Conservation (phyloP, 1,284 basidiomycete species). For the Sporisorium exsertum region DNA sequence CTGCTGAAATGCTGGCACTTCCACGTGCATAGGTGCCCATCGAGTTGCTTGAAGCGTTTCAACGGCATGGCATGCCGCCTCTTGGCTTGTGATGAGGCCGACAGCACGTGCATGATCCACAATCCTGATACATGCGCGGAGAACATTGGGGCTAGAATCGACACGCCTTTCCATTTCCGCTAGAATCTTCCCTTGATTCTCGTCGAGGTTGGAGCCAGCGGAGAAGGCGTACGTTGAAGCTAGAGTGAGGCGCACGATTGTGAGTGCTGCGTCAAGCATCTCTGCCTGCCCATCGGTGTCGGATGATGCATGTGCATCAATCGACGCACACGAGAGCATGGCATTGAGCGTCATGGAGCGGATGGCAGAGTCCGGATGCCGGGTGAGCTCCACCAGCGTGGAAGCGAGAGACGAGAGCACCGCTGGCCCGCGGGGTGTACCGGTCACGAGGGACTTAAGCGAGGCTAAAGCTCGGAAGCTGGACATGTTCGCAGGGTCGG, state of each 20-base stretch:
- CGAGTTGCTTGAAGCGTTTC: conserved; percentile 30
- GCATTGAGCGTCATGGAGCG: conserved; percentile 31
- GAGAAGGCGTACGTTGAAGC: conserved; percentile 41
- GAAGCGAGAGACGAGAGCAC: conserved; percentile 41
- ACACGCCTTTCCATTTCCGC: conserved; percentile 41
- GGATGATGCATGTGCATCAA: background rate
- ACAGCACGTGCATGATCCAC: conserved; percentile 12
- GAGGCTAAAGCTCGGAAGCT: conserved; percentile 15
- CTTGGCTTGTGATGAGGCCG: conserved; percentile 12
- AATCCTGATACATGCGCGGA: conserved; percentile 36
- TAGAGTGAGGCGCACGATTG: conserved; percentile 31
- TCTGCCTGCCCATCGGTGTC: conserved; percentile 21
- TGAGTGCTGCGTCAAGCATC: conserved; percentile 40
- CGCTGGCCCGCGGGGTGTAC: conserved; percentile 23
- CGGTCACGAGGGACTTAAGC: conserved; percentile 26
- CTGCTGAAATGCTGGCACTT: conserved; percentile 17
- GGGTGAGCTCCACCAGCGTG: conserved; percentile 32
- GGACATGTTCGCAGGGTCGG: background rate
- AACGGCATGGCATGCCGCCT: conserved; percentile 28
- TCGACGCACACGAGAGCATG: conserved; percentile 27
- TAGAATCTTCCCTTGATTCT: conserved; percentile 29
- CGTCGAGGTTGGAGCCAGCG: conserved; percentile 16
- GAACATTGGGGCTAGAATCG: conserved; percentile 33
- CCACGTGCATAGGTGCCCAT: conserved; percentile 38
- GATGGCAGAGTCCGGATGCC: conserved; percentile 26